A percentile compares a stretch with the other conserved stretches of the same genome.
Conservation (phyloP, 495 filamentous ascomycete species). For the Penicillium flavigenum region DNA sequence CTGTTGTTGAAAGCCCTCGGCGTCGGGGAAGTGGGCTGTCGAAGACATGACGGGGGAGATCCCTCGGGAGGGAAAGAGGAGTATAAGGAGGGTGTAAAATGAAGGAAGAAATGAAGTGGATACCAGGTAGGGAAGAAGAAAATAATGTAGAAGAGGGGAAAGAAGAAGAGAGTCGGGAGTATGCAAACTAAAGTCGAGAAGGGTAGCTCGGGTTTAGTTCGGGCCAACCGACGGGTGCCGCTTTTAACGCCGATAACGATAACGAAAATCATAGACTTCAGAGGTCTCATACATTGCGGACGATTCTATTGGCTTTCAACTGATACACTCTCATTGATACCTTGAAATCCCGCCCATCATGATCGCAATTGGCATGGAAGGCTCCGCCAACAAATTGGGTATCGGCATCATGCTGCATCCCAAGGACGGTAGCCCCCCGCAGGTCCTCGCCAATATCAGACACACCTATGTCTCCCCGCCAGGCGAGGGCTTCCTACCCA, state of each 20-base stretch:
- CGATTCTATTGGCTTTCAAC: background rate
- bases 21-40: slow-evolving; percentile 38
- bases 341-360: slow-evolving; percentile 36
- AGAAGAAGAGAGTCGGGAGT: slow-evolving; percentile 17
- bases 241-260: slow-evolving; percentile 31
- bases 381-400: slow-evolving; percentile 96
- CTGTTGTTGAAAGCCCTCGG: slow-evolving; percentile 45
- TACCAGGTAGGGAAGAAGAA: slow-evolving; percentile 15
- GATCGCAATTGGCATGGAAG: slow-evolving; percentile 92
- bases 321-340: background rate
- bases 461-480: slow-evolving; percentile 92
- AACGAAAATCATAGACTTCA: slow-evolving; percentile 17
- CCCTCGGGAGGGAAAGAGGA: slow-evolving; percentile 12
- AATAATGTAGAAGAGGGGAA: slow-evolving; percentile 21
- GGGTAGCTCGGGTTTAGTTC: slow-evolving; percentile 23
- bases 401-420: slow-evolving; percentile 89
- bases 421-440: slow-evolving; percentile 56
- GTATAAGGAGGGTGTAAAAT: background rate
- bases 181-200: slow-evolving; percentile 13
- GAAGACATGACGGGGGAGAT: slow-evolving; percentile 35
- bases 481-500: slow-evolving; percentile 92
- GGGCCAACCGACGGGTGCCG: slow-evolving; percentile 30
- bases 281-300: background rate
- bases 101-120: background rate
- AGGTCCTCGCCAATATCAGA: slow-evolving; percentile 88